Evolutionary conservation across 2,329 filamentous ascomycete species (phyloP).

Genomic region (Epichloe amarillans): DNA sequence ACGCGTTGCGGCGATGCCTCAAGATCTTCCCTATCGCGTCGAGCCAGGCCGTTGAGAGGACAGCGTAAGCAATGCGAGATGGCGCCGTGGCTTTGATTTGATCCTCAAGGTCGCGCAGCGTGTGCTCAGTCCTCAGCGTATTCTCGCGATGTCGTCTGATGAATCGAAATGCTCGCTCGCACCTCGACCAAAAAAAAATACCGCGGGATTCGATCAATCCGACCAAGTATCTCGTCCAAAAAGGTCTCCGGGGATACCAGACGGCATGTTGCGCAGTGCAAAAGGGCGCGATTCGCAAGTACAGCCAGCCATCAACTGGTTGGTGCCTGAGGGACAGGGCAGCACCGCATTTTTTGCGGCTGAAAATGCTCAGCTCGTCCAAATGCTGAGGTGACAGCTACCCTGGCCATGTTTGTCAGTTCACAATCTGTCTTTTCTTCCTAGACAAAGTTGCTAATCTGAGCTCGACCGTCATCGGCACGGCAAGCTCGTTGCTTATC

Average conservation of each 20-base stretch:
- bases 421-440: no score
- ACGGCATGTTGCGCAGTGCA: neutral
- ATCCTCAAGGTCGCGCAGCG: neutral
- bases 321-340: neutral
- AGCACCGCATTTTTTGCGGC: constrained; percentile 3
- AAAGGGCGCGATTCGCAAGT: neutral
- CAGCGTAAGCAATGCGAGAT: neutral
- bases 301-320: neutral
- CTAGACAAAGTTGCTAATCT: no score
- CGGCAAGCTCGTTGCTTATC: no score
- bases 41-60: no score
- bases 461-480: no score
- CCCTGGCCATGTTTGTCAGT: neutral
- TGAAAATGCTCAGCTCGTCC: neutral
- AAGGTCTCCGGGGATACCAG: neutral
- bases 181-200: neutral
- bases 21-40: neutral
- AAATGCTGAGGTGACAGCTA: neutral
- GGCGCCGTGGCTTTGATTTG: neutral
- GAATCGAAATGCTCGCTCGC: neutral
- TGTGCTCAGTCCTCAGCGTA: neutral
- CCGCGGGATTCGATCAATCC: neutral
- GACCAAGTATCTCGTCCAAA: neutral
- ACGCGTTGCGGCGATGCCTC: neutral
- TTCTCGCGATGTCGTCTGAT: neutral